phyloP scores from a whole-genome alignment of 805 yeast species.

The Henningerozyma blattae region DNA sequence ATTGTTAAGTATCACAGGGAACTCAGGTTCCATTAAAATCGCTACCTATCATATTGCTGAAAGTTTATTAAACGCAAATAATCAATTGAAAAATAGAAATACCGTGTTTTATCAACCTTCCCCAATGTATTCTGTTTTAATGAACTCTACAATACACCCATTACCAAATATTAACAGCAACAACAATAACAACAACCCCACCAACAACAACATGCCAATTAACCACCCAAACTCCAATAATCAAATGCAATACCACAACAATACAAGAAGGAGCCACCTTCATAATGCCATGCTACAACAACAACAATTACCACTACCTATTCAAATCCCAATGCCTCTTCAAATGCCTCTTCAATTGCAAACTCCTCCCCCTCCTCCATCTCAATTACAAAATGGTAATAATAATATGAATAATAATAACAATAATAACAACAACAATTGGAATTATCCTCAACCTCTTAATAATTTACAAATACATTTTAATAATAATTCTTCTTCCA shows the following conservation, averaged over 20 bases:
- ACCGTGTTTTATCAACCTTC: slow-evolving; percentile 23
- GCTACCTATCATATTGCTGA: slow-evolving; percentile 67
- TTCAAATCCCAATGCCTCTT: slow-evolving; percentile 14
- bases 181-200: no score
- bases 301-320: slow-evolving; percentile 16
- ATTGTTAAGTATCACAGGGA: slow-evolving; percentile 57
- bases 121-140: slow-evolving; percentile 5
- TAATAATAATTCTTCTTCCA: not conserved
- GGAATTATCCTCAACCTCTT: not conserved
- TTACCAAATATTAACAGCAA: not conserved
- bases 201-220: no score
- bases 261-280: no score
- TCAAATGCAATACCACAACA: no score
- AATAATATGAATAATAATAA: no score
- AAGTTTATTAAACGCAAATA: slow-evolving; percentile 28
- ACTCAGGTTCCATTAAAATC: slow-evolving; percentile 78
- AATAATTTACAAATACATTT: not conserved
- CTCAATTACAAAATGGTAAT: no score
- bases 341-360: not conserved
- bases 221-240: no score
- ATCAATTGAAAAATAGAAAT: not conserved
- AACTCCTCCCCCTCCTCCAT: not conserved
- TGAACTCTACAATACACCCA: not conserved
- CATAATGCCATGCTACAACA: no score
- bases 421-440: no score